Evolutionary conservation across 352 stramenopile genomes (phyloP).

Genomic region (Phytophthora citrophthora): DNA sequence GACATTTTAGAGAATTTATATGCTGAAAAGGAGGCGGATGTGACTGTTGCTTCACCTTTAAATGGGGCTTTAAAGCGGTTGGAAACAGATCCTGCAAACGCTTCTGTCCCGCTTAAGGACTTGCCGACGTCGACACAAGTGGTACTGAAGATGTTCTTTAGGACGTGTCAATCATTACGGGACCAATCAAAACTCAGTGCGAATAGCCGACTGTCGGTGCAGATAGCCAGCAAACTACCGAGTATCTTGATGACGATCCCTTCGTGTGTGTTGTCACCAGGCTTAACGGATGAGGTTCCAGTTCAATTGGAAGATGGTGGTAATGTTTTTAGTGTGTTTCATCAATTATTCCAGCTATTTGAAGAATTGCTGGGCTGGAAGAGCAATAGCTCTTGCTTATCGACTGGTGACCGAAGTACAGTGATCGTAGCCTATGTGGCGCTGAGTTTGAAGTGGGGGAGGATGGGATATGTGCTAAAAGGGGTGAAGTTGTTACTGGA

Average conservation of each 20-base stretch:
- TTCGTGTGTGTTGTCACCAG: slow-evolving; percentile 59
- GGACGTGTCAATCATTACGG: slow-evolving; percentile 57
- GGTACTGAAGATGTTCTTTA: slow-evolving; percentile 75
- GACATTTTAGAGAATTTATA: slow-evolving; percentile 39
- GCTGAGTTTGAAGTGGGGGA: slow-evolving; percentile 73
- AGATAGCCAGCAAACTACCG: slow-evolving; percentile 63
- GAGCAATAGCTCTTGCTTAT: slow-evolving; percentile 10
- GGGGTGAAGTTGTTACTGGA: slow-evolving; percentile 50
- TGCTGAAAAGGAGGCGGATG: slow-evolving; percentile 6
- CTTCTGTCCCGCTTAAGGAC: slow-evolving; percentile 43
- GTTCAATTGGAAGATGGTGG: slow-evolving; percentile 4
- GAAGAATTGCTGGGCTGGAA: slow-evolving; percentile 37
- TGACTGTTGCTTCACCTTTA: slow-evolving; percentile 20
- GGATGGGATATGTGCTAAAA: slow-evolving; percentile 57
- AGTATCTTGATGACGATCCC: slow-evolving; percentile 61
- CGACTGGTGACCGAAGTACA: slow-evolving; percentile 32
- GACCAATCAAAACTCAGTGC: slow-evolving; percentile 26
- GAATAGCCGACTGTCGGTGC: slow-evolving; percentile 47
- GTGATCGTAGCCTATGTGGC: slow-evolving; percentile 63
- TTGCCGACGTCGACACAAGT: slow-evolving; percentile 66
- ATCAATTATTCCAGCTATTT: slow-evolving; percentile 60
- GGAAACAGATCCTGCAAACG: background rate
- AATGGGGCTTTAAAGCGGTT: slow-evolving; percentile 15
- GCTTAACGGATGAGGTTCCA: slow-evolving; percentile 33
- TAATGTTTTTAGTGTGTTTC: slow-evolving; percentile 50